Percentiles rank a stretch among this genome's conserved stretches.
Evolutionary conservation across 202 grass and related monocot species (phyloP).

Genomic region (Saccharum hybrid): DNA sequence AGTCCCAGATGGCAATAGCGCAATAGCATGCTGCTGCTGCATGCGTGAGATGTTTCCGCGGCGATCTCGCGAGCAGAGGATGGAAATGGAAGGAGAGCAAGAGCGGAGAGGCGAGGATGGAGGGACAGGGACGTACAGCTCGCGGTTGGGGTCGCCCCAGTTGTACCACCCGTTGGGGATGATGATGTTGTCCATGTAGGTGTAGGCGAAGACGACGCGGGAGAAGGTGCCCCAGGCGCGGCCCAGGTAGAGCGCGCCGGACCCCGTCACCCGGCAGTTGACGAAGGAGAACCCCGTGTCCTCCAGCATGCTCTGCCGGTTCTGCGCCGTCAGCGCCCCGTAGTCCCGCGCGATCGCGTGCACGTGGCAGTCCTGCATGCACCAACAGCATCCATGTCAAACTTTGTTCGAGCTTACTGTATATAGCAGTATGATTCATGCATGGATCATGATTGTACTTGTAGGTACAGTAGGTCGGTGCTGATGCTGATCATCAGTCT

Average conservation of each 20-base stretch:
- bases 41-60: not conserved
- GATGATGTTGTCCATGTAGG: constrained; percentile 93
- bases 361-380: constrained; percentile 78
- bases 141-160: constrained; percentile 83
- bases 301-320: constrained; percentile 79
- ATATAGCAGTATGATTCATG: not conserved
- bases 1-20: not conserved
- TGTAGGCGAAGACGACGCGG: constrained; percentile 84
- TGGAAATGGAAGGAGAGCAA: too few relatives aligned
- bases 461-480: not conserved
- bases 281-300: constrained; percentile 96
- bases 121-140: constrained; percentile 46
- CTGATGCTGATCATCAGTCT: not conserved
- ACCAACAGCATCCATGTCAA: not conserved
- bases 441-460: not conserved
- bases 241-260: constrained; percentile 81
- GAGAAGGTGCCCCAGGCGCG: constrained; percentile 92
- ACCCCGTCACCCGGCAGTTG: constrained; percentile 83
- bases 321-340: constrained; percentile 85
- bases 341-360: constrained; percentile 89
- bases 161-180: constrained; percentile 76
- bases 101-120: not conserved
- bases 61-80: not conserved
- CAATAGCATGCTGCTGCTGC: not conserved
- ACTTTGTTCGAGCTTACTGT: not conserved